A percentile compares a stretch with the other conserved stretches of the same genome.
These are phyloP conservation scores for Casuarina glauca DNA, from an alignment of 306 rosid species.

Conservation along the genomic window DNA sequence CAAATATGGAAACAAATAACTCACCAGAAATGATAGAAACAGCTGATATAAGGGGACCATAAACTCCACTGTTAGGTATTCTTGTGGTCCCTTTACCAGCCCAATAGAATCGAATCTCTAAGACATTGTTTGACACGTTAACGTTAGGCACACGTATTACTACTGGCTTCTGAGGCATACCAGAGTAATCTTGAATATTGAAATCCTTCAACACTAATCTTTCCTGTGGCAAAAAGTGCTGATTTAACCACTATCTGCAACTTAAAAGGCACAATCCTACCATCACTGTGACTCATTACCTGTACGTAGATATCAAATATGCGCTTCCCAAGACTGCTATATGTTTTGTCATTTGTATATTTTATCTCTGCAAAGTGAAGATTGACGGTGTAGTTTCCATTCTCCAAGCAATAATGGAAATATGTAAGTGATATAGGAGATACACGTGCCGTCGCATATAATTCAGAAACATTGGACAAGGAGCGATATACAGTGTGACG, in stretches of 20 bases:
- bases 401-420: constrained; percentile 71
- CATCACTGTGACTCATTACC: constrained; percentile 40
- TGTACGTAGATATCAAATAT: constrained; percentile 63
- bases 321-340: constrained; percentile 57
- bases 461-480: constrained; percentile 43
- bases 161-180: constrained; percentile 40
- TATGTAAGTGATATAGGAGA: constrained; percentile 64
- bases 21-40: constrained; percentile 64
- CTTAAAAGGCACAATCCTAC: constrained; percentile 3
- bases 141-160: constrained; percentile 34
- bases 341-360: constrained; percentile 53
- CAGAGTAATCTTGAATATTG: constrained; percentile 50
- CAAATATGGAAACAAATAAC: constrained; percentile 11
- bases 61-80: constrained; percentile 60
- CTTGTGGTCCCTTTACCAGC: constrained; percentile 63
- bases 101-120: constrained; percentile 68
- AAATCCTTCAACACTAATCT: constrained; percentile 47
- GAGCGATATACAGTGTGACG: constrained; percentile 34
- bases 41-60: constrained; percentile 77
- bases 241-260: neutral
- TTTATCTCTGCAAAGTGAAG: constrained; percentile 72
- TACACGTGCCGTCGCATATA: constrained; percentile 55
- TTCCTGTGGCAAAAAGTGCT: constrained; percentile 31
- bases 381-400: constrained; percentile 58
- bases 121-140: constrained; percentile 39